Conservation (phyloP, 768 basidiomycete genomes). For the Suillus ampliporus region DNA sequence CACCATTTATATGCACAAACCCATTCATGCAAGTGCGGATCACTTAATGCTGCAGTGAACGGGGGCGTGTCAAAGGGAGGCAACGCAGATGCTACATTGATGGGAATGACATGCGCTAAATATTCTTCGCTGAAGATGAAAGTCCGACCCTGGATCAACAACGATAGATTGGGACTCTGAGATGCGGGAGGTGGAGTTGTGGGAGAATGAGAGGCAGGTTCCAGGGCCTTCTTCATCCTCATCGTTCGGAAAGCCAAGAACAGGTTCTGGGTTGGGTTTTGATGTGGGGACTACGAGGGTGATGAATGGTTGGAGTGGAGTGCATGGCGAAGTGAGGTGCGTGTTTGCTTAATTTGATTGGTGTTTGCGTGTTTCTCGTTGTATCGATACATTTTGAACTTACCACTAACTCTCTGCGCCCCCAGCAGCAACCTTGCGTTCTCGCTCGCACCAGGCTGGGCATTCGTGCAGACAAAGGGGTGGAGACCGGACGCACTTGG, state of each 20-base stretch:
- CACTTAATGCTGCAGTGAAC: conserved; percentile 20
- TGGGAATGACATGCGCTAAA: not conserved
- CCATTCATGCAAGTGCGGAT: conserved; percentile 44
- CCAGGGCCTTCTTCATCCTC: conserved; percentile 16
- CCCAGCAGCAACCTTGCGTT: conserved; percentile 81
- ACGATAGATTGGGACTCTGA: conserved; percentile 72
- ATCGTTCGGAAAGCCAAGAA: too few relatives aligned
- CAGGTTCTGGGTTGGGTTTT: not conserved
- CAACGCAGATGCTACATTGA: not conserved
- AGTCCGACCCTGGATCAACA: conserved; percentile 52
- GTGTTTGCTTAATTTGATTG: too few relatives aligned
- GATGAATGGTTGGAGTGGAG: conserved; percentile 72
- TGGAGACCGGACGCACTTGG: conserved; percentile 73
- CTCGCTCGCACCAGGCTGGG: conserved; percentile 74
- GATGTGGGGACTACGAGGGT: conserved; percentile 51
- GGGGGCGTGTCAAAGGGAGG: not conserved
- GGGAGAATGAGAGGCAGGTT: conserved; percentile 78
- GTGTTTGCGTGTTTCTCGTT: conserved; percentile 26
- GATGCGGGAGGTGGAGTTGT: conserved; percentile 72
- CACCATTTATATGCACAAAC: conserved; percentile 58
- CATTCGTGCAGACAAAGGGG: conserved; percentile 76
- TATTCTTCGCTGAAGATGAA: conserved; percentile 19
- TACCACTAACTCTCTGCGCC: conserved; percentile 11
- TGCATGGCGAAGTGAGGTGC: conserved; percentile 68
- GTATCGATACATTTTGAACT: conserved; percentile 1